Base-by-base conservation (phyloP, 2,329 filamentous ascomycete genomes). In the Pestalotiopsis sp. region DNA sequence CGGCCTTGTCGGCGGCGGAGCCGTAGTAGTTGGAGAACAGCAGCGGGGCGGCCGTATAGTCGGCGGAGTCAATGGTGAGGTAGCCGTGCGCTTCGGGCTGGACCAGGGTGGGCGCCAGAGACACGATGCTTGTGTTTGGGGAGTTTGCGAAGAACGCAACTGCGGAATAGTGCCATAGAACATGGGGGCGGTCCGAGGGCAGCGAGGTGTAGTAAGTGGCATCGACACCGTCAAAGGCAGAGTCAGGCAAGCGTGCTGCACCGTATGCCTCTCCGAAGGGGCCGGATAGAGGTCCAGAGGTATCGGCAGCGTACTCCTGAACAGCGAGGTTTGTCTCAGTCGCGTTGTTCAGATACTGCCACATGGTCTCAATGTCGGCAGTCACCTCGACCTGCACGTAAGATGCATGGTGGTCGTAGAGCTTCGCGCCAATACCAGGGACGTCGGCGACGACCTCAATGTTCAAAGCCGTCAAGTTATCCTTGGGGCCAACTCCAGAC, bases 1-100 rank as follows among this genome's bases (percentile, higher is more conserved):
- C 61, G n/a, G 61, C 61, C 38, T 64, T 64, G 61, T 64, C 61
- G n/a, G 61, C 61, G 11, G 36, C 61, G 20, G 36, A 17, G 9
- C 61, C 61, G n/a, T 49, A 64, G 61, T 41, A 64, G 39, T 64
- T 64, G 7, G 61, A 12, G 20, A 13, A n/a, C 7, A 64, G 20
- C 2, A 64, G 13, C 20, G 61, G 61, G n/a, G 12, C 13, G 38
- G 13, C 61, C 25, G 9, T 4, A 12, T 64, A 64, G 61, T 64
- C 20, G 39, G 2, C 5, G 12, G 61, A 64, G 4, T 41, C 14
- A 9, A 64, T 12, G 4, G 13, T 20, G 12, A 64, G 9, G 17
- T 23, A 23, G 7, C 61, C 61, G n/a, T 14, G 13, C 12, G 13
- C 9, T 12, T 64, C 61, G 11, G 61, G 61, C 31, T 64, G 61